Percentiles rank a stretch among this genome's conserved stretches.
Evolutionary conservation across 2,329 filamentous ascomycete genomes (phyloP).

Genomic region (Claviceps sp.): DNA sequence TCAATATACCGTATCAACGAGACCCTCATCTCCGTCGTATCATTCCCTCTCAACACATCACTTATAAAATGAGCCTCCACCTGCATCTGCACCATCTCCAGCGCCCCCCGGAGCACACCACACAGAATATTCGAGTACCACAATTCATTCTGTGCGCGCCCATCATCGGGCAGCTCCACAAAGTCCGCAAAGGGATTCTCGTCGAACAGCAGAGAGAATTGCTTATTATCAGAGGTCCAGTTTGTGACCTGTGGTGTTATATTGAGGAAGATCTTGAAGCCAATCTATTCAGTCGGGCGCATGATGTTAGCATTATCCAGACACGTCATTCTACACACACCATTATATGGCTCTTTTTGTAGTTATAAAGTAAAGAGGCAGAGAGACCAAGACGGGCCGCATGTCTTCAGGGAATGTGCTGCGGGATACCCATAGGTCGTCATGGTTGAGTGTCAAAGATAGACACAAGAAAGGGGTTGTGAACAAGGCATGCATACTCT

Average conservation of each 20-base stretch:
- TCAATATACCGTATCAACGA: slow-evolving; percentile 89
- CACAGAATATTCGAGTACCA: slow-evolving; percentile 99
- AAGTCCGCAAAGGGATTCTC: slow-evolving; percentile 96
- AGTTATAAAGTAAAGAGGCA: too few species aligned
- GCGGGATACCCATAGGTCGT: slow-evolving; percentile 32
- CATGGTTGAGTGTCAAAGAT: background rate
- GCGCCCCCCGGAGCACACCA: slow-evolving; percentile 74
- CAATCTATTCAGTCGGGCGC: slow-evolving; percentile 30
- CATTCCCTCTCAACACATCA: slow-evolving; percentile 82
- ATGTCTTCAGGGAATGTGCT: too few species aligned
- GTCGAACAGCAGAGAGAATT: slow-evolving; percentile 91
- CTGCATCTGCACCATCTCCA: slow-evolving; percentile 99
- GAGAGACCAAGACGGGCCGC: too few species aligned
- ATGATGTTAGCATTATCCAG: too few species aligned
- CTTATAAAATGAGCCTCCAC: slow-evolving; percentile 94
- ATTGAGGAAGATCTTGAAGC: slow-evolving; percentile 98
- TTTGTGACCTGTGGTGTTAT: slow-evolving; percentile 87
- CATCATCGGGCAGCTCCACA: slow-evolving; percentile 92
- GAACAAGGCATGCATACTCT: slow-evolving; percentile 46
- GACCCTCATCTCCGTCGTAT: slow-evolving; percentile 94
- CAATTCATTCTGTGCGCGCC: slow-evolving; percentile 84
- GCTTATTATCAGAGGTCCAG: slow-evolving; percentile 92
- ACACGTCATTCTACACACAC: too few species aligned
- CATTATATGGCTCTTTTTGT: too few species aligned
- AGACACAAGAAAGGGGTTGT: background rate